These are phyloP conservation scores for Cyberlindnera maritima DNA, from an alignment of 805 yeast genomes.

Conservation along the genomic window DNA sequence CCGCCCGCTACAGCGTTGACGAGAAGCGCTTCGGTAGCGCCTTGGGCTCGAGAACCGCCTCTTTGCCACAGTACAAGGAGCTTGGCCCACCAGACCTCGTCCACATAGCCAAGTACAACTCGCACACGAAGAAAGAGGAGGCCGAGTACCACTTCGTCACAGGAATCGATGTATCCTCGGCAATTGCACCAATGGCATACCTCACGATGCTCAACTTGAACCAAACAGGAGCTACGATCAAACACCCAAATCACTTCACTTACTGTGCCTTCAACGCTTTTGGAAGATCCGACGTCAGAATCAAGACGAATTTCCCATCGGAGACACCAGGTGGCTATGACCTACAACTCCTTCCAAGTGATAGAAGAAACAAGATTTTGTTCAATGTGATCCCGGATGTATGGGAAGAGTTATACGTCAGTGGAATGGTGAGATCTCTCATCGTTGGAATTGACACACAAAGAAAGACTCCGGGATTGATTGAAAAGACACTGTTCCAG, in stretches of 20 bases:
- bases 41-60: conserved; percentile 45
- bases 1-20: conserved; percentile 32
- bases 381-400: conserved; percentile 33
- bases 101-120: conserved; percentile 39
- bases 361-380: conserved; percentile 31
- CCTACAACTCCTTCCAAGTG: conserved; percentile 32
- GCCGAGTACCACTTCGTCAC: conserved; percentile 49
- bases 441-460: conserved; percentile 51
- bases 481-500: conserved; percentile 41
- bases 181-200: conserved; percentile 46
- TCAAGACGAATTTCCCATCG: conserved; percentile 57
- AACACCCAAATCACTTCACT: conserved; percentile 37
- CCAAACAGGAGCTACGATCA: conserved; percentile 18
- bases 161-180: conserved; percentile 46
- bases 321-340: conserved; percentile 32
- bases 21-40: conserved; percentile 53
- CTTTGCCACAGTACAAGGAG: conserved; percentile 41
- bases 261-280: conserved; percentile 75
- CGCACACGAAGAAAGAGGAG: conserved; percentile 36
- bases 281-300: conserved; percentile 64
- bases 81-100: conserved; percentile 77
- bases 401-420: conserved; percentile 65
- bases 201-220: conserved; percentile 36
- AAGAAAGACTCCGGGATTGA: conserved; percentile 57
- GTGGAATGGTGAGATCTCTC: conserved; percentile 53